Evolutionary conservation across 192 early-diverging fungal genomes (phyloP), one percentile per base, ranked within the genome.

Genomic region (Spizellomyces punctatus): DNA sequence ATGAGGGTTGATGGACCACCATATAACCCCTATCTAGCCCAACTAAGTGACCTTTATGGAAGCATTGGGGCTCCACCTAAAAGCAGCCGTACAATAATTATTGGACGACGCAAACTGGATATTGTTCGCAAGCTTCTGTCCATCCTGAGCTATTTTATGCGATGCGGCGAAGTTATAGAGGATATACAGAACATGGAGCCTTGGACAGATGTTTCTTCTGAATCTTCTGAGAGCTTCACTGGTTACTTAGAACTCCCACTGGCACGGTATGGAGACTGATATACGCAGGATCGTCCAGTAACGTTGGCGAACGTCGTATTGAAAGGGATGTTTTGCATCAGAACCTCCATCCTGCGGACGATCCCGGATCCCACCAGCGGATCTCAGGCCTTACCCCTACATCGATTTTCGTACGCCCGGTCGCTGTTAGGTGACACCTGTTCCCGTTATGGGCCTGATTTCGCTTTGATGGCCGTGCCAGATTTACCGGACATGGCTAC

Each of bases 91-190:
- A 76, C 74, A 17, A 27, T 76, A 52, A 54, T 76, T 41, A 42
- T 66, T 55, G 59, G 71, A n/a, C 10, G 49, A 10, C 27, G 27
- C 27, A 16, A 64, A 10, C 16, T 41, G 46, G 42, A 65, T 9
- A 21, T 58, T 4, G 43, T 66, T 19, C 27, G 63, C n/a, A 17
- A 56, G 47, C 9, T 76, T 17, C 55, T 76, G 46, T n/a, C 36
- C 10, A 56, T 75, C 9, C 63, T 75, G n/a, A 76, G 27, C 6
- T 76, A 76, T 50, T 76, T 76, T 61, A 54, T 76, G n/a, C 74
- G 74, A 17, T 76, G 73, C 72, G 64, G 73, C 19, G 74, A 76
- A 49, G 42, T 76, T 19, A 55, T 65, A 21, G 74, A 76, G 45
- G 49, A 63, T 22, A 57, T 76, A 9, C 69, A 76, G 47, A 45